These are phyloP conservation scores for Boletellus ananiceps DNA, from an alignment of 768 basidiomycete genomes.

Conservation along the genomic window DNA sequence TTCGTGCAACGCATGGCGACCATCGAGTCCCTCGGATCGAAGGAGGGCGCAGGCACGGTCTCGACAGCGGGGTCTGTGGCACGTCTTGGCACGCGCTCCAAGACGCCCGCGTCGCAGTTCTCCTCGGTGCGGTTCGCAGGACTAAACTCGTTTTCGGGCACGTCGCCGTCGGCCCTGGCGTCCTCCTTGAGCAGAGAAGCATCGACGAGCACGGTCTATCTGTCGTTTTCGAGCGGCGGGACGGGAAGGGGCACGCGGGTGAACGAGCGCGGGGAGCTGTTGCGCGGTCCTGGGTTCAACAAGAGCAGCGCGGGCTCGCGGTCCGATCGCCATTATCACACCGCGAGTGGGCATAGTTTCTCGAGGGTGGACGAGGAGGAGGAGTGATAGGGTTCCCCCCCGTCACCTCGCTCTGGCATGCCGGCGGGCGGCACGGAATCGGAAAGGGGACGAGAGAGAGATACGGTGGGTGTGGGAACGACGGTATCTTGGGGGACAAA, in stretches of 20 bases:
- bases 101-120: conserved; percentile 16
- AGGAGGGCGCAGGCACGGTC: conserved; percentile 39
- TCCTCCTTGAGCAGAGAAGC: conserved; percentile 1
- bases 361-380: conserved; percentile 2
- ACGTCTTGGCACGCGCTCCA: conserved; percentile 24
- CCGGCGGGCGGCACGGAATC: too few relatives aligned
- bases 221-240: conserved; percentile 24
- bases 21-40: conserved; percentile 71
- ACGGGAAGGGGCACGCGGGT: conserved; percentile 11
- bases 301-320: conserved; percentile 7
- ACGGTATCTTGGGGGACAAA: too few relatives aligned
- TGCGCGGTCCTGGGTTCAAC: not conserved
- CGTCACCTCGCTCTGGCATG: too few relatives aligned
- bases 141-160: not conserved
- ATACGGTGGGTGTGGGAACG: too few relatives aligned
- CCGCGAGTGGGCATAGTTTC: conserved; percentile 14
- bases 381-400: not conserved
- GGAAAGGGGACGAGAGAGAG: too few relatives aligned
- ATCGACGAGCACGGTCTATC: conserved; percentile 23
- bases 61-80: conserved; percentile 31
- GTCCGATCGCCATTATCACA: conserved; percentile 13
- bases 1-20: conserved; percentile 75
- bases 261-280: conserved; percentile 28
- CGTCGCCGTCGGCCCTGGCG: not conserved
- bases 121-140: conserved; percentile 26